These are phyloP conservation scores for Periconia sp. DNA, from an alignment of 2,329 filamentous ascomycete genomes.

Conservation along the genomic window DNA sequence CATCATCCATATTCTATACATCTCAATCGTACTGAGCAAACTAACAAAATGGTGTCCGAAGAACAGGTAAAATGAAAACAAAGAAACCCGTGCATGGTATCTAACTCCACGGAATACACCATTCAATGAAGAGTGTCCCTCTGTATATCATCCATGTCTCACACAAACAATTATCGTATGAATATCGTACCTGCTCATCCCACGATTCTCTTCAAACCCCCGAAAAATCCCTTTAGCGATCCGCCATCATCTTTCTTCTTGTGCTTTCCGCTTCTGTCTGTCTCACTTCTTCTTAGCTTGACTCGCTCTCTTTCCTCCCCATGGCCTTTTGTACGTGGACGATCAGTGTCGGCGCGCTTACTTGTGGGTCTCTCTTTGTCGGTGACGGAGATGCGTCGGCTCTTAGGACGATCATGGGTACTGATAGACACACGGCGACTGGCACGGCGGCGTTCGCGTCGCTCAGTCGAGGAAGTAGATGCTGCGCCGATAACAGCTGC, in stretches of 20 bases:
- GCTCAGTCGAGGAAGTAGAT: conserved; percentile 37
- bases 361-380: conserved; percentile 39
- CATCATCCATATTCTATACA: too few relatives aligned
- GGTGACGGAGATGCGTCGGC: conserved; percentile 36
- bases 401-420: conserved; percentile 35
- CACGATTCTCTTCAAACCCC: conserved; percentile 39
- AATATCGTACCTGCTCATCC: conserved; percentile 17
- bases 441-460: conserved; percentile 27
- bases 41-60: not conserved
- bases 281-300: conserved; percentile 32
- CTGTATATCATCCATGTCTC: conserved; percentile 6
- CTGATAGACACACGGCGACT: conserved; percentile 31
- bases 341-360: conserved; percentile 36
- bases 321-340: conserved; percentile 26
- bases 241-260: conserved; percentile 39
- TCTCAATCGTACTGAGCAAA: not conserved
- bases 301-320: conserved; percentile 33
- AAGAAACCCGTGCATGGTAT: conserved; percentile 2
- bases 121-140: conserved; percentile 17
- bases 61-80: not conserved
- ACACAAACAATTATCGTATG: not conserved
- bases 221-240: conserved; percentile 37
- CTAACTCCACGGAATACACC: conserved; percentile 13
- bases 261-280: conserved; percentile 24
- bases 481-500: conserved; percentile 30